Conservation (phyloP, 202 grass and related monocot genomes). For the Panicum hallii region DNA sequence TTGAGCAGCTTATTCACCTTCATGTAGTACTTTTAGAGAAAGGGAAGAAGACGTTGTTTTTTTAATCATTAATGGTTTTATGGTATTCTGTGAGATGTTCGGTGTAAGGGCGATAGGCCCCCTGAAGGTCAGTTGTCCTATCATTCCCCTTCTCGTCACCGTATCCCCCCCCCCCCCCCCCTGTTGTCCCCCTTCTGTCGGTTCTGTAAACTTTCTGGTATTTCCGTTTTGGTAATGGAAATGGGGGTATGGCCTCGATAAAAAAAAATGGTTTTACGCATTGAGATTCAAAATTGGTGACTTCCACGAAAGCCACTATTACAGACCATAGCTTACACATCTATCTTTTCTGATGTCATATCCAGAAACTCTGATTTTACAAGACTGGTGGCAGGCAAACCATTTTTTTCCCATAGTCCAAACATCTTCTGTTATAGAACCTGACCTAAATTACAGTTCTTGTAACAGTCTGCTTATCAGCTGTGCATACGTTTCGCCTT, state of each 20-base stretch:
- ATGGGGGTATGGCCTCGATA: too few relatives aligned
- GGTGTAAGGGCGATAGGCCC: too few relatives aligned
- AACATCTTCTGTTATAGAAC: background rate
- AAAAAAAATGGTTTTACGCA: background rate
- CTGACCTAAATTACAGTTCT: conserved; percentile 16
- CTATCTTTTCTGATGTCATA: conserved; percentile 15
- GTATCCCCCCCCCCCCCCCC: too few relatives aligned
- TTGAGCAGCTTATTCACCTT: conserved; percentile 1
- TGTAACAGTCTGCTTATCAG: conserved; percentile 16
- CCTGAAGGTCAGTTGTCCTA: too few relatives aligned
- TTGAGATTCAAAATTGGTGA: conserved; percentile 3
- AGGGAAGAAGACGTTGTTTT: background rate
- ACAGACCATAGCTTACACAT: background rate
- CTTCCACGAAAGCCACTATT: background rate
- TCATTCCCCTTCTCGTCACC: too few relatives aligned
- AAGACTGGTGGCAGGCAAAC: background rate
- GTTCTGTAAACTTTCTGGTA: too few relatives aligned
- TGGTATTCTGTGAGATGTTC: background rate
- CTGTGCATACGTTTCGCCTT: conserved; percentile 16
- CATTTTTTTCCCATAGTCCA: background rate
- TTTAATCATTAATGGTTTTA: conserved; percentile 21
- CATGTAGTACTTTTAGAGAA: conserved; percentile 2
- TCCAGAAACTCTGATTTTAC: conserved; percentile 36
- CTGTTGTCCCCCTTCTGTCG: too few relatives aligned
- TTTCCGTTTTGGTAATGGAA: too few relatives aligned